Conservation (phyloP, 1,139 yeast genomes). For the Candida buenavistaensis region DNA sequence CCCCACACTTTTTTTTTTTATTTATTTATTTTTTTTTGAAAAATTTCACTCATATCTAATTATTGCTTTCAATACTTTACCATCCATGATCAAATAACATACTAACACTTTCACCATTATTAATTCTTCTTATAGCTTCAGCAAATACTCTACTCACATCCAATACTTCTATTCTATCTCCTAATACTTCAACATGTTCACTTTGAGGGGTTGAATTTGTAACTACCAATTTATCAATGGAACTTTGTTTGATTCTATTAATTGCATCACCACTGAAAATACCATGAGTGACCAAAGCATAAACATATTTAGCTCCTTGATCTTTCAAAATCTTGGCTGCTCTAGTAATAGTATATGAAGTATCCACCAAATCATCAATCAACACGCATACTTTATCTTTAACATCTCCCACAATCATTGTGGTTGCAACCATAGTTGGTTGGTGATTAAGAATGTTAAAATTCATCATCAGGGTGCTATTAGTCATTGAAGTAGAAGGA, state of each 20-base stretch:
- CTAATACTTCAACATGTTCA: constrained; percentile 54
- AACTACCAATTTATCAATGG: constrained; percentile 81
- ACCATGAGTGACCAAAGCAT: constrained; percentile 91
- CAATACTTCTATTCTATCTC: constrained; percentile 70
- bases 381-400: constrained; percentile 79
- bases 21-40: not conserved
- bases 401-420: constrained; percentile 95
- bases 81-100: constrained; percentile 90
- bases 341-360: constrained; percentile 86
- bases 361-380: constrained; percentile 91
- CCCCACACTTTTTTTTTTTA: not conserved
- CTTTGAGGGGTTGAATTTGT: constrained; percentile 94
- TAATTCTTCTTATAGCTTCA: constrained; percentile 93
- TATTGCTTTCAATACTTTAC: too few relatives aligned
- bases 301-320: constrained; percentile 86
- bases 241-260: constrained; percentile 63
- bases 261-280: constrained; percentile 91
- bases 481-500: constrained; percentile 21
- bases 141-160: constrained; percentile 89
- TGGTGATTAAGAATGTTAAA: too few relatives aligned
- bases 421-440: constrained; percentile 53
- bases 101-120: constrained; percentile 94
- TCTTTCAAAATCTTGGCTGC: constrained; percentile 91
- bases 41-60: too few relatives aligned
- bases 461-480: too few relatives aligned